Percentiles rank a stretch among this genome's conserved stretches.
phyloP scores from a whole-genome alignment of 1,284 basidiomycete species.

The Ceratobasidium sp. region DNA sequence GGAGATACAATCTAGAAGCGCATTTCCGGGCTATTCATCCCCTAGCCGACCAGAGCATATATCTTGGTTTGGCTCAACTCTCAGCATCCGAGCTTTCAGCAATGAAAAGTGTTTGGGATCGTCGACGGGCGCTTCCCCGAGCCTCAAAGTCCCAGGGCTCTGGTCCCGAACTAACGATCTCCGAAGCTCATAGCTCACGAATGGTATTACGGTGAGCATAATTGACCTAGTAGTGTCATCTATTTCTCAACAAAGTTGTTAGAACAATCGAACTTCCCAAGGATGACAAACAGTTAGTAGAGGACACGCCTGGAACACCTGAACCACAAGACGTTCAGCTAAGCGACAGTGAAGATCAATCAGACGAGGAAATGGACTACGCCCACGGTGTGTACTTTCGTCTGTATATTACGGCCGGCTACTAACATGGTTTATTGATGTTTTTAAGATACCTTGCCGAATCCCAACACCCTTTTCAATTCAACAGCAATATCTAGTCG shows the following conservation, averaged over 20 bases:
- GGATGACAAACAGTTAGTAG: too few species aligned
- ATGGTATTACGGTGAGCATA: background rate
- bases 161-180: background rate
- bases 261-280: background rate
- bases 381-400: too few species aligned
- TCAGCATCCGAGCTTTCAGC: background rate
- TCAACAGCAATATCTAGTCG: background rate
- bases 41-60: background rate
- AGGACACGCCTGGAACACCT: too few species aligned
- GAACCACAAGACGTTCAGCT: too few species aligned
- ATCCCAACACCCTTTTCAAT: background rate
- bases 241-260: background rate
- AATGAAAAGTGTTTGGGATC: background rate
- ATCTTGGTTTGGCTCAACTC: background rate
- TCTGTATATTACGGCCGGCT: background rate
- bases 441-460: background rate
- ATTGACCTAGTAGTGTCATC: background rate
- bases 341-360: too few species aligned
- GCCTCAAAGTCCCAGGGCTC: background rate
- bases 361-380: too few species aligned
- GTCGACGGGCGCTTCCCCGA: background rate
- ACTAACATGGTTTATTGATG: background rate
- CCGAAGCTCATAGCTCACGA: background rate
- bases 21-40: background rate
- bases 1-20: background rate